Evolutionary conservation across 2,329 filamentous ascomycete genomes (phyloP).

Genomic region (Ilyonectria mors-panacis): DNA sequence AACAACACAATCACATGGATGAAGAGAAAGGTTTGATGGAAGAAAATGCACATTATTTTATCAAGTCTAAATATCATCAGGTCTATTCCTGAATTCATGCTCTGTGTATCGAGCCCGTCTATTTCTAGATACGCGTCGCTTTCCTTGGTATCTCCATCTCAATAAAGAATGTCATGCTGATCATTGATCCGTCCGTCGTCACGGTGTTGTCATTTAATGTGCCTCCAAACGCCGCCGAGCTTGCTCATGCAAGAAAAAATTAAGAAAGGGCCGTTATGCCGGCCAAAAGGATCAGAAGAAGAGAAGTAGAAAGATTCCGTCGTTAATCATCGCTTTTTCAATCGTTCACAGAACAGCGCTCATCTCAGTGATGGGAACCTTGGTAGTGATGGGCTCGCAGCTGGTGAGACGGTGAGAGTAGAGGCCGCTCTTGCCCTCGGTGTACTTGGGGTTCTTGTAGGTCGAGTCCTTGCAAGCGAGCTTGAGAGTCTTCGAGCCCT

Average conservation of each 20-base stretch:
- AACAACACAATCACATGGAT: no score
- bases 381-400: slow-evolving; percentile 46
- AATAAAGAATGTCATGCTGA: slow-evolving; percentile 46
- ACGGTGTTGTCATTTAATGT: slow-evolving; percentile 44
- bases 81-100: not conserved
- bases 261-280: not conserved
- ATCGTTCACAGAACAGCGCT: slow-evolving; percentile 46
- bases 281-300: slow-evolving; percentile 7
- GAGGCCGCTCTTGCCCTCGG: slow-evolving; percentile 42
- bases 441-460: slow-evolving; percentile 52
- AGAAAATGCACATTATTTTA: slow-evolving; percentile 21
- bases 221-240: slow-evolving; percentile 35
- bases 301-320: not conserved
- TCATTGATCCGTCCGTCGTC: slow-evolving; percentile 44
- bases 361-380: slow-evolving; percentile 48
- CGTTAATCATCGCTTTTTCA: not conserved
- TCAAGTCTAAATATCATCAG: slow-evolving; percentile 13
- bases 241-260: slow-evolving; percentile 34
- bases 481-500: slow-evolving; percentile 46
- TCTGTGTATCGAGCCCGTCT: slow-evolving; percentile 8
- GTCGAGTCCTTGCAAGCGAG: slow-evolving; percentile 47
- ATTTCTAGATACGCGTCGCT: not conserved
- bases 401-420: slow-evolving; percentile 49
- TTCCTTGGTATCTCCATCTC: slow-evolving; percentile 17
- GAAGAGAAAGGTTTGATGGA: not conserved